Base-by-base conservation (phyloP, 352 stramenopile genomes). In the Phytophthora pinifolia region DNA sequence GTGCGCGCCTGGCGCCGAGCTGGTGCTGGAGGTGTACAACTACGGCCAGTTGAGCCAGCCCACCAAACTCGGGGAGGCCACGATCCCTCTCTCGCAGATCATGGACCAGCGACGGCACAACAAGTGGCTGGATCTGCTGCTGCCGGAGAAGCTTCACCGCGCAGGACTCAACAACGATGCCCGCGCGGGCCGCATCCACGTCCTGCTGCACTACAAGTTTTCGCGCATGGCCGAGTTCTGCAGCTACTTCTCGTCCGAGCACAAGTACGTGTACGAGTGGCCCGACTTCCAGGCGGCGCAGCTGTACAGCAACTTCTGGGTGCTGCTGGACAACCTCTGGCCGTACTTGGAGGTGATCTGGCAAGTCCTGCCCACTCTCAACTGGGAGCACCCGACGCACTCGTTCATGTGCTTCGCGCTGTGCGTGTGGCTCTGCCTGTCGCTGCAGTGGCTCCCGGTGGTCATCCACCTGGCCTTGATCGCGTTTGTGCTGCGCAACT, bases 91-190 rank as follows among this genome's bases (percentile, higher is more conserved):
- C 12, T 76, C 68, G 14, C 69, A 90, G 59, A 78, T 94, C 54
- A 94, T 94, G 83, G 83, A 94, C 47, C 83, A 94, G 55, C 74
- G 83, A 15, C 70, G 83, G 20, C 83, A 94, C 63, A 94, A 94
- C 68, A 94, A 94, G 54, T 94, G 83, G 83, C 67, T 94, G 27
- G 83, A 94, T 60, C 56, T 94, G 30, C 65, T 89, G 36, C 58
- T 94, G 3, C 82, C 83, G 0, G 79, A 89, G 62, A 89, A 89
- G 44, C 72, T 94, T 9, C 81, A 94, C 30, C 83, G 83, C 31
- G 76, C 73, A 8, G 83, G 83, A 1, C 65, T 94, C 10, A 93
- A 93, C 59, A 94, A 94, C 33, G 83, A 94, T 41, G 77, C 81
- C 9, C 70, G 83, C n/a, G 83, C 83, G 0, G 83, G 83, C 1